Evolutionary conservation across 2,329 filamentous ascomycete genomes (phyloP), one percentile per base, ranked within the genome.

Genomic region (Lachnellula hyalina): DNA sequence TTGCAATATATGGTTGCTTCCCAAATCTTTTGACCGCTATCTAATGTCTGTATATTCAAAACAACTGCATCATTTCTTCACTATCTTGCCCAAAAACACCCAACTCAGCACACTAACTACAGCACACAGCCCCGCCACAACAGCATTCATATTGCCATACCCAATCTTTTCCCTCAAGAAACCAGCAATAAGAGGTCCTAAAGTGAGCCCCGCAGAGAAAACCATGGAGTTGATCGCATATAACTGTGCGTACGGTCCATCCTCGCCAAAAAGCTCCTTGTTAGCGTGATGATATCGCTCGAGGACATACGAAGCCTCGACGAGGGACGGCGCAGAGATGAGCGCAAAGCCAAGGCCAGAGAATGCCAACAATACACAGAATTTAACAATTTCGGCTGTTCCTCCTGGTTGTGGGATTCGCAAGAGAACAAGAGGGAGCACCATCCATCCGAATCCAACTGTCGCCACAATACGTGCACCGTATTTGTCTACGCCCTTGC

Each of bases 141-240:
- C 58, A 19, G 59, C 60, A 61, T 62, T 65, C 80, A 83, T 83
- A 58, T 81, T 78, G 1, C 79, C 80, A 64, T 82, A 84, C 0
- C 81, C 80, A 55, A 83, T 71, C 0, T 56, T 65, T 41, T 80
- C 73, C 60, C 75, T 78, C 60, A 84, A 61, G 9, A 63, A 65
- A 0, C 83, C 83, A 7, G 77, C 78, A 49, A 82, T 66, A 14
- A 85, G 65, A 0, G 84, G 84, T 0, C 85, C 85, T 5, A 85
- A 51, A 0, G 82, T 79, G 50, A 86, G 68, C 0, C 85, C 84
- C 0, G 73, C 69, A 56, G 78, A 80, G 66, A 84, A 86, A 0
- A 82, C 75, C 74, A 86, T 77, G n/a, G 77, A 82, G 61, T 82
- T 84, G 55, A 87, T 71, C 2, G 80, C 83, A 65, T 86, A 87